phyloP scores from a whole-genome alignment of 2,329 filamentous ascomycete species.

The Xylariaceae sp. region DNA sequence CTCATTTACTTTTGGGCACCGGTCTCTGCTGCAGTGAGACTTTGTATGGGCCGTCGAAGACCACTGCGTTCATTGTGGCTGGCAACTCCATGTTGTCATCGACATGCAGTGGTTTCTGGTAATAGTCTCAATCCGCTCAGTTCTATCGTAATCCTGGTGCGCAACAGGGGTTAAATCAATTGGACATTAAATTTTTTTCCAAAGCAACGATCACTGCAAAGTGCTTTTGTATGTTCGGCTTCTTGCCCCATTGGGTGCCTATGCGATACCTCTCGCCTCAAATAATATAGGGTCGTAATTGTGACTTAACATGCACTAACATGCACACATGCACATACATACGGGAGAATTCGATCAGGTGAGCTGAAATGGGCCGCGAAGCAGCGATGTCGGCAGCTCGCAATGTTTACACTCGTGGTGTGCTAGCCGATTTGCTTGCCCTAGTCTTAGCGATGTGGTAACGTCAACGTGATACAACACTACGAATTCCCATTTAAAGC shows the following conservation, averaged over 20 bases:
- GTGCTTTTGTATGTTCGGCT: neutral
- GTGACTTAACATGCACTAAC: constrained; percentile 14
- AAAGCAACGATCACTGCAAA: constrained; percentile 13
- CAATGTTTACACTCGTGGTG: constrained; percentile 1
- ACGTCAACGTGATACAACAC: constrained; percentile 17
- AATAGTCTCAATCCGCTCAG: constrained; percentile 15
- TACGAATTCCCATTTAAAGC: constrained; percentile 3
- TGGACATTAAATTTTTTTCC: neutral
- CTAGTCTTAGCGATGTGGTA: constrained; percentile 15
- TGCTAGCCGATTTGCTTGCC: constrained; percentile 1
- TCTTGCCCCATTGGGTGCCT: constrained; percentile 9
- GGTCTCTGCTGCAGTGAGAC: constrained; percentile 80
- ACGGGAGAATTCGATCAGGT: constrained; percentile 20
- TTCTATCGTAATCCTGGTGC: constrained; percentile 1
- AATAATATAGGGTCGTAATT: constrained; percentile 4
- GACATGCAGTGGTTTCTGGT: neutral
- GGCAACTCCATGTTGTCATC: constrained; percentile 31
- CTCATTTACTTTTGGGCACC: constrained; percentile 65
- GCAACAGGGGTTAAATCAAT: constrained; percentile 8
- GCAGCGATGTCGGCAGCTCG: constrained; percentile 23
- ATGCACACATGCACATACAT: constrained; percentile 21
- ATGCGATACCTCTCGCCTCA: constrained; percentile 11
- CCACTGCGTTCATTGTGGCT: constrained; percentile 81
- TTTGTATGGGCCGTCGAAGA: constrained; percentile 80
- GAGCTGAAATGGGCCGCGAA: constrained; percentile 17